Percentiles rank a stretch among this genome's conserved stretches.
Evolutionary conservation across 2,329 filamentous ascomycete species (phyloP).

Genomic region (Tolypocladium paradoxum): DNA sequence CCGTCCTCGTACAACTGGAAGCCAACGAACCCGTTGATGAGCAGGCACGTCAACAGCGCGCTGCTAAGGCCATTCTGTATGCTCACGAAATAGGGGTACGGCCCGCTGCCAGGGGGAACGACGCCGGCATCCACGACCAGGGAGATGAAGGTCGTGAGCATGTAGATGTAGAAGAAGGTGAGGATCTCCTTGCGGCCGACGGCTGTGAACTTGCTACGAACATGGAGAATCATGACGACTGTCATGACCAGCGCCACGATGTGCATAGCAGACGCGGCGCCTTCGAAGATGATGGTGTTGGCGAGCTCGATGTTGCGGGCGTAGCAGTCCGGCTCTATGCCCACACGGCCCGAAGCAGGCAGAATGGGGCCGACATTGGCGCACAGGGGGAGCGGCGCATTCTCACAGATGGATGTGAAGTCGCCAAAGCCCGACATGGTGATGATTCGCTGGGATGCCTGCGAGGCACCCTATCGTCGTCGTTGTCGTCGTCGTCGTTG

Average conservation of each 20-base stretch:
- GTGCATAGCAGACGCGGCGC: constrained; percentile 82
- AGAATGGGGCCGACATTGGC: constrained; percentile 69
- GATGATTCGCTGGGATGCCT: constrained; percentile 2
- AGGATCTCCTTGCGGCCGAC: constrained; percentile 69
- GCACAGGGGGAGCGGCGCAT: constrained; percentile 79
- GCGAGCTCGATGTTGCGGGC: constrained; percentile 90
- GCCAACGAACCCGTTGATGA: constrained; percentile 96
- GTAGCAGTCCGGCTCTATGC: constrained; percentile 86
- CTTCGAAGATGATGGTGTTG: constrained; percentile 98
- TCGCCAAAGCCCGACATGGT: constrained; percentile 78
- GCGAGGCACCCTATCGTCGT: not conserved
- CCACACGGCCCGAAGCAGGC: constrained; percentile 54
- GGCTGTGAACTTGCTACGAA: constrained; percentile 94
- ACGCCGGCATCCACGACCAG: constrained; percentile 89
- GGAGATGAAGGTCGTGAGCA: constrained; percentile 79
- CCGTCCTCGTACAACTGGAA: constrained; percentile 98
- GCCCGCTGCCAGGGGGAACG: constrained; percentile 65
- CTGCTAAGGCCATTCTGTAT: constrained; percentile 77
- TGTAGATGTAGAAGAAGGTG: constrained; percentile 95
- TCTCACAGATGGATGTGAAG: constrained; percentile 77
- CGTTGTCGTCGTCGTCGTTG: not conserved
- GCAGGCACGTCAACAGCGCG: constrained; percentile 74
- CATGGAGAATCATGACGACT: constrained; percentile 93
- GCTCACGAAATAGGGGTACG: constrained; percentile 87
- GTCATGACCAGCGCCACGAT: constrained; percentile 88